Evolutionary conservation across 1,139 yeast species (phyloP).

Genomic region (Zhuliangozyma parablackwelliae): DNA sequence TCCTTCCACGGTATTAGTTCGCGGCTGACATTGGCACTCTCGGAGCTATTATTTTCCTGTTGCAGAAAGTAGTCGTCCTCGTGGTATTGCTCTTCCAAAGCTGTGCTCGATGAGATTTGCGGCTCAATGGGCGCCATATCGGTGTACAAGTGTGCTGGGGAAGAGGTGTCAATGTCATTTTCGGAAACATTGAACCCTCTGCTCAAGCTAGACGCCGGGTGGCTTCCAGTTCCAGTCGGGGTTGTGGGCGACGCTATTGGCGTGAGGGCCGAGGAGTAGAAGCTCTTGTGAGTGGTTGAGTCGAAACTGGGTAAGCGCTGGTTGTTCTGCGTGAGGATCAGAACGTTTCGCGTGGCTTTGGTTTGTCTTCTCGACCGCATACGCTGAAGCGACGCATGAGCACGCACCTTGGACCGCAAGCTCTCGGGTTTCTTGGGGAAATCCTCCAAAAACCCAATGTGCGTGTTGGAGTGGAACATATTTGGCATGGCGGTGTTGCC

Average conservation of each 20-base stretch:
- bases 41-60: too few species aligned
- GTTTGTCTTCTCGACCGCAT: conserved; percentile 58
- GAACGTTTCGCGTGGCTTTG: conserved; percentile 36
- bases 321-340: conserved; percentile 20
- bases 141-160: conserved; percentile 2
- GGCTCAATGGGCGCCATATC: conserved; percentile 10
- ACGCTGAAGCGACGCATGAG: conserved; percentile 62
- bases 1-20: not conserved
- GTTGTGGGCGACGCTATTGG: conserved; percentile 18
- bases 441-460: conserved; percentile 23
- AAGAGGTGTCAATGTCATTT: conserved; percentile 4
- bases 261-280: conserved; percentile 5
- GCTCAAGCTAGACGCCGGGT: conserved; percentile 4
- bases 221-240: conserved; percentile 5
- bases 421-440: conserved; percentile 24
- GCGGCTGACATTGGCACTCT: too few species aligned
- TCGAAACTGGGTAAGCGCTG: conserved; percentile 22
- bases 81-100: conserved; percentile 1
- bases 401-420: conserved; percentile 53
- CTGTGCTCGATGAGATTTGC: conserved; percentile 8
- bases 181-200: not conserved
- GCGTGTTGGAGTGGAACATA: conserved; percentile 4
- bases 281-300: conserved; percentile 4
- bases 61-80: too few species aligned
- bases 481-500: conserved; percentile 2